phyloP scores from a whole-genome alignment of 495 filamentous ascomycete genomes.

The Penicillium steckii region DNA sequence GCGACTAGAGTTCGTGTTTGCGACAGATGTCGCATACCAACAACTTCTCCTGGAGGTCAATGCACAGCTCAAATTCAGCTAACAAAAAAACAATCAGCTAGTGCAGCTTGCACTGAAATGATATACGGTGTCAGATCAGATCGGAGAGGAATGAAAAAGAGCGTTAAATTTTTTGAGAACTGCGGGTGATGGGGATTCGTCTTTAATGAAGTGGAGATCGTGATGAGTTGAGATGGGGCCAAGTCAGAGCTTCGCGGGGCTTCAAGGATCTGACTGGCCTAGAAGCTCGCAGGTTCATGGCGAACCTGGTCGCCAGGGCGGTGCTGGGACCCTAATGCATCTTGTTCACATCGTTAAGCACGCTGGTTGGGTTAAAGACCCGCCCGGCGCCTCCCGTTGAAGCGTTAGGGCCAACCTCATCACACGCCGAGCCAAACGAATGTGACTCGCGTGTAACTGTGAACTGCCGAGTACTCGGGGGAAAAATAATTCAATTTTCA shows the following conservation, averaged over 20 bases:
- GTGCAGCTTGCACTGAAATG: not conserved
- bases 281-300: slow-evolving; percentile 17
- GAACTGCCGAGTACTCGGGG: not conserved
- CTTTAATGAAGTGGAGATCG: slow-evolving; percentile 8
- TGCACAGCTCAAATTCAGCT: slow-evolving; percentile 2
- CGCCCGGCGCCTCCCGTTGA: slow-evolving; percentile 26
- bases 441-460: slow-evolving; percentile 2
- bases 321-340: slow-evolving; percentile 26
- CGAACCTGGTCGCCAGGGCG: slow-evolving; percentile 1
- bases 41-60: slow-evolving; percentile 4
- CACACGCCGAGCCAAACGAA: slow-evolving; percentile 13
- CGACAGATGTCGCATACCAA: slow-evolving; percentile 1
- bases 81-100: not conserved
- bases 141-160: slow-evolving; percentile 1
- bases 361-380: slow-evolving; percentile 24
- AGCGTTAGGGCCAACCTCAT: slow-evolving; percentile 25
- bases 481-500: not conserved
- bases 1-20: not conserved
- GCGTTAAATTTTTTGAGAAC: slow-evolving; percentile 2
- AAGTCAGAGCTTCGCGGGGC: slow-evolving; percentile 16
- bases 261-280: slow-evolving; percentile 15
- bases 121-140: slow-evolving; percentile 7
- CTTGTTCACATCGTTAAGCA: slow-evolving; percentile 21
- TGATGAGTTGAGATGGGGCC: slow-evolving; percentile 1
- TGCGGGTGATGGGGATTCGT: slow-evolving; percentile 7